Base-by-base conservation (phyloP, 2,329 filamentous ascomycete genomes). In the Amauroascus verrucosus region DNA sequence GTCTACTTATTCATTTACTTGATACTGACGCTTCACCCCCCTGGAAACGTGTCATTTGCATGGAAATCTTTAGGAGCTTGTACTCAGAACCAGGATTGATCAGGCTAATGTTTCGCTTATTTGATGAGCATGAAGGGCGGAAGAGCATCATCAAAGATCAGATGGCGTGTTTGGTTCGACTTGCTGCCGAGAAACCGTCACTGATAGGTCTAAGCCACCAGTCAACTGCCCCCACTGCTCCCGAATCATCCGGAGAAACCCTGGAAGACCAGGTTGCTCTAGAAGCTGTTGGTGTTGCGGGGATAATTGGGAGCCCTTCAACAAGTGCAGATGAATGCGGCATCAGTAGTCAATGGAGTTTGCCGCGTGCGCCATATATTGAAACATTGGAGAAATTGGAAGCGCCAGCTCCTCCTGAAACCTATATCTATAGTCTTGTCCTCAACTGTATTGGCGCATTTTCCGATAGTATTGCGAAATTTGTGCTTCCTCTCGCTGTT, bases 351-450 rank as follows among this genome's bases (percentile, higher is more conserved):
- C 86, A 95, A 63, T 97, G 89, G 89, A 98, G 93, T 67, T 80
- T 84, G 11, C 80, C 95, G 57, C 81, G 88, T 48, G 85, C 89
- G 9, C 85, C 89, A 4, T 95, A 88, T 64, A 88, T 97, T 57
- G 93, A 98, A 62, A 88, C 95, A 59, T 79, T 97, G 18, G 93
- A 98, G 71, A 98, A 97, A 67, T 80, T 82, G 0, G 90, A 95
- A 46, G 79, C 91, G 0, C 89, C 91, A 3, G 62, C 75, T 0
- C 80, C 95, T 20, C 93, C 93, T 0, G 91, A 96, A 57, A 95
- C 93, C 0, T 98, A 98, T 63, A 79, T 95, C 6, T 97, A 96
- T 70, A 88, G 86, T 57, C 75, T 98, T 46, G 86, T 91, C 1
- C 72, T 98, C 40, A 85, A 87, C 1, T 97, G 91, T 63, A 85